Evolutionary conservation across 139 green algal species (phyloP).

Genomic region (Chlorella vulgaris): DNA sequence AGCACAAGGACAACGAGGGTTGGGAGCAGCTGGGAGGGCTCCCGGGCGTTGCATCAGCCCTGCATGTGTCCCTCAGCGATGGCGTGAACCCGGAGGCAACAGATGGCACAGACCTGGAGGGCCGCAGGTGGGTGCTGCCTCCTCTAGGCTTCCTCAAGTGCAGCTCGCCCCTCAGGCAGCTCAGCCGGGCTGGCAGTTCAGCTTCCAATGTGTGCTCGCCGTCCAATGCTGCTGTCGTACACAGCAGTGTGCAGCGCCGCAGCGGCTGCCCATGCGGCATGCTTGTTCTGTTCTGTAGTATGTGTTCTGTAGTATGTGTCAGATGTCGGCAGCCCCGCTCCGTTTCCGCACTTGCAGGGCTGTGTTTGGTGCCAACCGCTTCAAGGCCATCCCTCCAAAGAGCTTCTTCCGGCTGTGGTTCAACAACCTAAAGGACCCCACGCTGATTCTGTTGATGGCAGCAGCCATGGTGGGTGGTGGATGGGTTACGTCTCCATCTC

Average conservation of each 20-base stretch:
- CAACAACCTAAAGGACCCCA: slow-evolving; percentile 83
- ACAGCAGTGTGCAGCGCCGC: not conserved
- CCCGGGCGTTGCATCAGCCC: slow-evolving; percentile 56
- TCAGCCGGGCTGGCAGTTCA: too few relatives aligned
- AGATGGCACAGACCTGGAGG: slow-evolving; percentile 35
- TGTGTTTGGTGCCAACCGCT: slow-evolving; percentile 73
- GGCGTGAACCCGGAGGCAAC: slow-evolving; percentile 47
- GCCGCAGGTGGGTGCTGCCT: slow-evolving; percentile 5
- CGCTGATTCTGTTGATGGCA: slow-evolving; percentile 90
- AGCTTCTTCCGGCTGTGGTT: slow-evolving; percentile 74
- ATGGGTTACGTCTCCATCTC: not conserved
- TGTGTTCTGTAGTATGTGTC: too few relatives aligned
- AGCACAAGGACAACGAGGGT: slow-evolving; percentile 71
- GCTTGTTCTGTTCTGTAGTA: too few relatives aligned
- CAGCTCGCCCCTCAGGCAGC: too few relatives aligned
- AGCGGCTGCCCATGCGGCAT: not conserved
- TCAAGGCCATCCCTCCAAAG: slow-evolving; percentile 53
- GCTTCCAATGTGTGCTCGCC: too few relatives aligned
- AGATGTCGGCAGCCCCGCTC: too few relatives aligned
- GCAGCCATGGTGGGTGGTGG: slow-evolving; percentile 66
- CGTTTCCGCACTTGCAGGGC: too few relatives aligned
- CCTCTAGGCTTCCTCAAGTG: too few relatives aligned
- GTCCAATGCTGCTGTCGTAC: too few relatives aligned
- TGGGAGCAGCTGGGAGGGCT: slow-evolving; percentile 60
- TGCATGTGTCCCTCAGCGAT: slow-evolving; percentile 49